phyloP scores from a whole-genome alignment of 768 basidiomycete genomes.

The Termitomyces sp. region DNA sequence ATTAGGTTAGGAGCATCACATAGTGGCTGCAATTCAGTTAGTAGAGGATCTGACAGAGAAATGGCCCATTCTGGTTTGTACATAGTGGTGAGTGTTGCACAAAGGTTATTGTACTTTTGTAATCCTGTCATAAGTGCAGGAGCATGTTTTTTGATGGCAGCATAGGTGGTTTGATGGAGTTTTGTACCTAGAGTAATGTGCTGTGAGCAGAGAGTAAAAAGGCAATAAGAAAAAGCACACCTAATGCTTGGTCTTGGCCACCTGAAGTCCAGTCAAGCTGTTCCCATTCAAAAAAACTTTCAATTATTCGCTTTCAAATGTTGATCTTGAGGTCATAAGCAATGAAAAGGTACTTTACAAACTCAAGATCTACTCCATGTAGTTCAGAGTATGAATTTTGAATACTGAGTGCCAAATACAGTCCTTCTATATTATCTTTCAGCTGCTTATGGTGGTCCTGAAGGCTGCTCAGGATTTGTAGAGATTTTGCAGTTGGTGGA shows the following conservation, averaged over 20 bases:
- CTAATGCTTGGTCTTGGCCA: too few relatives aligned
- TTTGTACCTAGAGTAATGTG: slow-evolving; percentile 25
- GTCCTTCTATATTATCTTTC: background rate
- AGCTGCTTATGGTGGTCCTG: background rate
- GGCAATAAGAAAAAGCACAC: slow-evolving; percentile 5
- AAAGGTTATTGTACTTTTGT: slow-evolving; percentile 23
- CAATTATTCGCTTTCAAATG: background rate
- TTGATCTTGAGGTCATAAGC: background rate
- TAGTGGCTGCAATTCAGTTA: slow-evolving; percentile 23
- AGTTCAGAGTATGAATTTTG: background rate
- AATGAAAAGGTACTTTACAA: background rate
- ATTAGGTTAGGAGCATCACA: slow-evolving; percentile 23
- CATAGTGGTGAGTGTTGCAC: slow-evolving; percentile 20
- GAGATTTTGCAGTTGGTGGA: too few relatives aligned
- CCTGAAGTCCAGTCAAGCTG: too few relatives aligned
- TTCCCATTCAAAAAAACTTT: too few relatives aligned
- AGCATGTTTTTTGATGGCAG: slow-evolving; percentile 24
- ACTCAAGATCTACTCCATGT: background rate
- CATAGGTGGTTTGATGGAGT: slow-evolving; percentile 27
- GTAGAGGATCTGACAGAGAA: slow-evolving; percentile 28
- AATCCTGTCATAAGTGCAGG: slow-evolving; percentile 26
- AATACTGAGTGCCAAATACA: background rate
- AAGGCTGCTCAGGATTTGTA: too few relatives aligned
- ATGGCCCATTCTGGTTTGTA: slow-evolving; percentile 21
- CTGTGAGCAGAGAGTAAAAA: too few relatives aligned